A percentile compares a stretch with the other conserved stretches of the same genome.
Evolutionary conservation across 129 eudicot genomes (phyloP).

Genomic region (Ambrosia artemisiifolia): DNA sequence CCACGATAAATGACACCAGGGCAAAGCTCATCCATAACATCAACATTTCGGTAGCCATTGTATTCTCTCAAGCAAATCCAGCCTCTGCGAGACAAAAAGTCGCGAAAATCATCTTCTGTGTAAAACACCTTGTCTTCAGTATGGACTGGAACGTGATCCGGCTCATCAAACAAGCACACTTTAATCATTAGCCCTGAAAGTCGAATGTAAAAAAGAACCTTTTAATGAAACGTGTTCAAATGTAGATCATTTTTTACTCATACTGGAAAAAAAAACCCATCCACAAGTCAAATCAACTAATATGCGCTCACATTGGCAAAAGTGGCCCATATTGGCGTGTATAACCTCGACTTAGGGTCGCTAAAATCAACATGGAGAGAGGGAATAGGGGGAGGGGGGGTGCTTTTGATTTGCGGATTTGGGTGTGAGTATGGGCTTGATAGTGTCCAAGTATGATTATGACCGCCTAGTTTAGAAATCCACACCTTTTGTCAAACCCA

Average conservation of each 20-base stretch:
- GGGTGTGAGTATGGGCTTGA: no score
- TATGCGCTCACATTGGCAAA: no score
- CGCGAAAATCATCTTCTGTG: slow-evolving; percentile 81
- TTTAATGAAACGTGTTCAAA: not conserved
- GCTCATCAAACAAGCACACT: slow-evolving; percentile 67
- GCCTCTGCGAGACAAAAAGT: slow-evolving; percentile 70
- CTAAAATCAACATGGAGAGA: no score
- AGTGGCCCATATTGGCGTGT: no score
- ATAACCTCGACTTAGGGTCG: no score
- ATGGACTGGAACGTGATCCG: slow-evolving; percentile 68
- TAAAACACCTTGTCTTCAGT: slow-evolving; percentile 87
- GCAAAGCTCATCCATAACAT: slow-evolving; percentile 75
- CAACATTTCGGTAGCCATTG: slow-evolving; percentile 52
- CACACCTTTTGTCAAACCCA: not conserved
- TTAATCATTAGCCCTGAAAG: slow-evolving; percentile 68
- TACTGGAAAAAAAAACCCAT: no score
- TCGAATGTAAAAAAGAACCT: not conserved
- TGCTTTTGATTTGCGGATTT: no score
- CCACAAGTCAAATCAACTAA: no score
- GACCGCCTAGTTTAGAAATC: no score
- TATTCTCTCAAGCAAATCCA: slow-evolving; percentile 76
- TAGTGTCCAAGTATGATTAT: no score
- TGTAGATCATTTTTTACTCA: not conserved
- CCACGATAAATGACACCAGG: slow-evolving; percentile 86
- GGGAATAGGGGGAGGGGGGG: no score